phyloP scores from a whole-genome alignment of 805 yeast species.

The Ogataea sp. region DNA sequence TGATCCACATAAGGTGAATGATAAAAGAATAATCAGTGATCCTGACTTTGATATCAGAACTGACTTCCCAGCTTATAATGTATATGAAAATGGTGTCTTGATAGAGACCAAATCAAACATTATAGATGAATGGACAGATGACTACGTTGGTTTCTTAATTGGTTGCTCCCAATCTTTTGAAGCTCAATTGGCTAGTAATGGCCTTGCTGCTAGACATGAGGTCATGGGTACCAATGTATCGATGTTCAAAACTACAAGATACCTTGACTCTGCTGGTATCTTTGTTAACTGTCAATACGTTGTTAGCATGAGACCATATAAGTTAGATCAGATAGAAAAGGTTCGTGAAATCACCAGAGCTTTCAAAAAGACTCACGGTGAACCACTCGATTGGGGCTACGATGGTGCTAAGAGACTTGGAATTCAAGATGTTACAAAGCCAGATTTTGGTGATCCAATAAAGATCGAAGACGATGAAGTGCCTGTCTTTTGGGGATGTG shows the following conservation, averaged over 20 bases:
- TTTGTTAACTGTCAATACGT: conserved; percentile 26
- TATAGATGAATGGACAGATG: conserved; percentile 23
- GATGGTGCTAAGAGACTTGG: conserved; percentile 29
- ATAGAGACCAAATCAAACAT: conserved; percentile 18
- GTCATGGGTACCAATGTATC: conserved; percentile 14
- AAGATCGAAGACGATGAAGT: conserved; percentile 25
- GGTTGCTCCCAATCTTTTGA: conserved; percentile 37
- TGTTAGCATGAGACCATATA: conserved; percentile 35
- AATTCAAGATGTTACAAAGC: conserved; percentile 21
- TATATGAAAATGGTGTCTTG: conserved; percentile 26
- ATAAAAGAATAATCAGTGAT: conserved; percentile 6
- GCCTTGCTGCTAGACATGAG: conserved; percentile 23
- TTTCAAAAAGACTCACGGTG: conserved; percentile 29
- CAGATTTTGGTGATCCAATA: conserved; percentile 30
- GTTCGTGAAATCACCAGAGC: conserved; percentile 24
- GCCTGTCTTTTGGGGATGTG: conserved; percentile 39
- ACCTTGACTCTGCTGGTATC: conserved; percentile 24
- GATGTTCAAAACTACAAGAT: conserved; percentile 19
- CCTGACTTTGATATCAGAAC: conserved; percentile 22
- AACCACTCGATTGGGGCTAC: conserved; percentile 34
- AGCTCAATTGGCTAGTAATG: conserved; percentile 21
- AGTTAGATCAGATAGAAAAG: conserved; percentile 17
- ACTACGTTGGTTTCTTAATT: conserved; percentile 32
- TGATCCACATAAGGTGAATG: conserved; percentile 15
- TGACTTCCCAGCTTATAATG: conserved; percentile 28